Evolutionary conservation across 306 rosid species (phyloP).

Genomic region (Vicia sativa): DNA sequence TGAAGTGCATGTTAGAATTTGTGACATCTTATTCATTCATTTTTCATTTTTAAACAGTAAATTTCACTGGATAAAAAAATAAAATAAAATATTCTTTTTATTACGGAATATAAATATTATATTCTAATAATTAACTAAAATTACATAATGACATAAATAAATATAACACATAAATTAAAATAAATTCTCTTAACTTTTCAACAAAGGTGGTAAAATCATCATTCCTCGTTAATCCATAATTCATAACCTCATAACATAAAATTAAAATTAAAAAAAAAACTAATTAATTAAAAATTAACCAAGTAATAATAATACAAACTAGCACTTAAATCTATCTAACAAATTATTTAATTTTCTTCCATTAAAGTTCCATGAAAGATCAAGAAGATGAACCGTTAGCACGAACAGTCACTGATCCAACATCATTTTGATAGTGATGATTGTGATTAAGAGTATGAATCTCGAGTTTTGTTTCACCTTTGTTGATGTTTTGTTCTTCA

Average conservation of each 20-base stretch:
- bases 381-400: conserved; percentile 91
- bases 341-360: conserved; percentile 35
- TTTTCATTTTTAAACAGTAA: too few species aligned
- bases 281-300: conserved; percentile 43
- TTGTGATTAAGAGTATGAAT: conserved; percentile 35
- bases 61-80: too few species aligned
- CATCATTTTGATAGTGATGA: conserved; percentile 32
- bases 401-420: conserved; percentile 39
- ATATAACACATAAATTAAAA: background rate
- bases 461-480: background rate
- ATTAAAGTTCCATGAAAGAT: conserved; percentile 35
- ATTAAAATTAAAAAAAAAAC: conserved; percentile 39
- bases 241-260: conserved; percentile 47
- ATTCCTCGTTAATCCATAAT: conserved; percentile 19
- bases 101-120: too few species aligned
- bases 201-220: conserved; percentile 42
- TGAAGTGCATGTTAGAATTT: too few species aligned
- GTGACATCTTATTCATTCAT: too few species aligned
- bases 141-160: background rate
- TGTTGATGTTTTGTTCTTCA: conserved; percentile 22
- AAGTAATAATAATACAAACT: background rate
- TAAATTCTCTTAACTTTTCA: conserved; percentile 23
- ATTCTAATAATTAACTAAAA: conserved; percentile 17
- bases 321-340: conserved; percentile 48
- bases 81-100: too few species aligned